Conservation (phyloP, 306 rosid species). For the Clitoria ternatea region DNA sequence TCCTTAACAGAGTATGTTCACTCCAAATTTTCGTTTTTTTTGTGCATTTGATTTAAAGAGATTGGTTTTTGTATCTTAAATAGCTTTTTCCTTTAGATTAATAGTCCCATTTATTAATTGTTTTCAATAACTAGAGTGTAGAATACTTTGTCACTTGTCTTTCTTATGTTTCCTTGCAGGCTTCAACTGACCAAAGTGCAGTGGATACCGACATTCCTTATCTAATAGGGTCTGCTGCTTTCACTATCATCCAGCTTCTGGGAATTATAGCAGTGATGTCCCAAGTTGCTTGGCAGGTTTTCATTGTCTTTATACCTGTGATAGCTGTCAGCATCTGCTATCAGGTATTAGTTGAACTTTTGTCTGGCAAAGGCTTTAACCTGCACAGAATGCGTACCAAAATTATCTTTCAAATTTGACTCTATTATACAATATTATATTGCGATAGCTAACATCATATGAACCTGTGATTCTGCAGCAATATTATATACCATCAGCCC, state of each 20-base stretch:
- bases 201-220: conserved; percentile 16
- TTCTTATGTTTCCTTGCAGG: conserved; percentile 8
- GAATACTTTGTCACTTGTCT: neutral
- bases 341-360: conserved; percentile 24
- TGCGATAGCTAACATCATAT: neutral
- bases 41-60: neutral
- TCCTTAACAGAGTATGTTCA: conserved; percentile 64
- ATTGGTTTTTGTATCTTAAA: conserved; percentile 2
- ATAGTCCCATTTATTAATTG: neutral
- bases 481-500: conserved; percentile 69
- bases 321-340: conserved; percentile 30
- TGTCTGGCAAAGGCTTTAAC: neutral
- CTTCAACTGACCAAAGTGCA: conserved; percentile 34
- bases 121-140: neutral
- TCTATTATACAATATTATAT: neutral
- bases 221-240: conserved; percentile 3
- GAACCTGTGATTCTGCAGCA: conserved; percentile 44
- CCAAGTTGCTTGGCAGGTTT: conserved; percentile 40
- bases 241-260: conserved; percentile 1
- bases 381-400: neutral
- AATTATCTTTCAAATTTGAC: neutral
- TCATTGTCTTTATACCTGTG: conserved; percentile 35
- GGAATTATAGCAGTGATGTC: conserved; percentile 37
- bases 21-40: neutral
- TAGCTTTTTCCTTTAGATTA: neutral